These are phyloP conservation scores for Aspergillus sclerotiicarbonarius DNA, from an alignment of 495 filamentous ascomycete genomes.

Conservation along the genomic window DNA sequence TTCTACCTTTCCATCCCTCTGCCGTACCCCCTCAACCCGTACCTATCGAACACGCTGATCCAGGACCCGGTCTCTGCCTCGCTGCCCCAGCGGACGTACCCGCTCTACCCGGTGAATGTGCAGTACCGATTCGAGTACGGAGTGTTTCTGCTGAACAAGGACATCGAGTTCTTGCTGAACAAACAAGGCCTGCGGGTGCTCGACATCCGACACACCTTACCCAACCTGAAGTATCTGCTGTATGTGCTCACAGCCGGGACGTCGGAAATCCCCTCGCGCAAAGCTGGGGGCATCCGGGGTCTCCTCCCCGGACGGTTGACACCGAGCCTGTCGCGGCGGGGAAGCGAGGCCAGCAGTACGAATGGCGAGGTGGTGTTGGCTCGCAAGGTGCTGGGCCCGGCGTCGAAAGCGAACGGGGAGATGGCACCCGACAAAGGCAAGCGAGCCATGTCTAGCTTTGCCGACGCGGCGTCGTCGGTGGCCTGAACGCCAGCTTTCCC, in stretches of 20 bases:
- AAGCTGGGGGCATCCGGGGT: constrained; percentile 71
- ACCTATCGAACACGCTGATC: constrained; percentile 72
- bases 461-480: constrained; percentile 21
- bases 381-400: constrained; percentile 27
- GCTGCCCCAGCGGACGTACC: constrained; percentile 71
- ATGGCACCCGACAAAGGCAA: constrained; percentile 24
- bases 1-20: constrained; percentile 78
- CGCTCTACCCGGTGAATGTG: constrained; percentile 74
- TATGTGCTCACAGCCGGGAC: constrained; percentile 78
- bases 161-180: constrained; percentile 81
- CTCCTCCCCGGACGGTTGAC: constrained; percentile 42
- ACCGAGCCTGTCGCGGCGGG: constrained; percentile 37
- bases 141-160: constrained; percentile 90
- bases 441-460: constrained; percentile 11
- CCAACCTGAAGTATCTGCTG: constrained; percentile 90
- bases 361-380: constrained; percentile 33
- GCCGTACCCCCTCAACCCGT: constrained; percentile 74
- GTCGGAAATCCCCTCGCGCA: constrained; percentile 73
- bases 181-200: constrained; percentile 71
- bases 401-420: constrained; percentile 33
- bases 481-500: constrained; percentile 12
- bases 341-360: constrained; percentile 40
- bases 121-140: constrained; percentile 91
- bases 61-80: constrained; percentile 71
- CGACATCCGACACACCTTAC: constrained; percentile 86